These are phyloP conservation scores for Emericellopsis atlantica DNA, from an alignment of 2,329 filamentous ascomycete species.

Conservation along the genomic window DNA sequence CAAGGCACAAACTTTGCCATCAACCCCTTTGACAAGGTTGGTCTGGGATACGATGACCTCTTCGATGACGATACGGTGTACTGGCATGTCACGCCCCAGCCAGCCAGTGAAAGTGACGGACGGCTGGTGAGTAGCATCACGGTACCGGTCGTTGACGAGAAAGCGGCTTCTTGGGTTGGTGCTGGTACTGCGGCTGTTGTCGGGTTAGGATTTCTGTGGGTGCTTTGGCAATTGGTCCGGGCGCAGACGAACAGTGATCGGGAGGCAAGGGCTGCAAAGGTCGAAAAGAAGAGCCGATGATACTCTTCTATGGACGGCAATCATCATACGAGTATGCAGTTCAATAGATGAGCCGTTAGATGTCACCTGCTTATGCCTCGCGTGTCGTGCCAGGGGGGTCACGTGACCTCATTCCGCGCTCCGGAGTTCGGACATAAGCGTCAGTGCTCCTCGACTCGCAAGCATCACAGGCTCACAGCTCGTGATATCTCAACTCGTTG, in stretches of 20 bases:
- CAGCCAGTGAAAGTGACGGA: slow-evolving; percentile 9
- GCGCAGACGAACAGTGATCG: slow-evolving; percentile 11
- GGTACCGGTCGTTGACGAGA: slow-evolving; percentile 50
- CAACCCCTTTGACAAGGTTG: slow-evolving; percentile 76
- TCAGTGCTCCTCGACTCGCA: too few species aligned
- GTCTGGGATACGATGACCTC: slow-evolving; percentile 74
- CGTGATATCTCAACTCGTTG: too few species aligned
- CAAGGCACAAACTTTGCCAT: slow-evolving; percentile 53
- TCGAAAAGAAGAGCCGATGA: slow-evolving; percentile 11
- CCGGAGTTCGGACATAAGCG: too few species aligned
- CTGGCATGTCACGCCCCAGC: slow-evolving; percentile 58
- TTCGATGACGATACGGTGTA: slow-evolving; percentile 76
- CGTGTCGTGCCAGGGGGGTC: too few species aligned
- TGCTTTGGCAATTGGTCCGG: slow-evolving; percentile 44
- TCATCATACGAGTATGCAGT: too few species aligned
- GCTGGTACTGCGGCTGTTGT: slow-evolving; percentile 47
- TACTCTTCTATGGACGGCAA: background rate
- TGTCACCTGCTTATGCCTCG: too few species aligned
- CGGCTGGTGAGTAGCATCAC: slow-evolving; percentile 39
- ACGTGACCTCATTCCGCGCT: too few species aligned
- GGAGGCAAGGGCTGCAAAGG: background rate
- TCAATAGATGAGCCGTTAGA: too few species aligned
- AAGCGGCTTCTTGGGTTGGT: slow-evolving; percentile 32
- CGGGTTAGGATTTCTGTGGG: slow-evolving; percentile 54
- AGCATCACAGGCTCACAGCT: too few species aligned